A percentile compares a stretch with the other conserved stretches of the same genome.
Evolutionary conservation across 1,284 basidiomycete genomes (phyloP).

Genomic region (Butyriboletus appendiculatus): DNA sequence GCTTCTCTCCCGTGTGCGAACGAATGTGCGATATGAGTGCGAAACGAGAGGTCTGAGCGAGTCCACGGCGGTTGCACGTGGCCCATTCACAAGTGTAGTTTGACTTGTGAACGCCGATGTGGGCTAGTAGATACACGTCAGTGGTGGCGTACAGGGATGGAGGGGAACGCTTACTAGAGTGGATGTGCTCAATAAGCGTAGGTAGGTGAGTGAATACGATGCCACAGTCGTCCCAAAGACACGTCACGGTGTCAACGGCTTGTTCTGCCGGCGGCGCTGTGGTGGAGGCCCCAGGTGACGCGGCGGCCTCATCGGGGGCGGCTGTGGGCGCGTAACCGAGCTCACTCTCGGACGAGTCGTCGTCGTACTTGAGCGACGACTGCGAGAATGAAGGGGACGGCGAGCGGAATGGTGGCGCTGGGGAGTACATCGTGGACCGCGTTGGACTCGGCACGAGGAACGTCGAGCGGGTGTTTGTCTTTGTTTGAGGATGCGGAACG

Average conservation of each 20-base stretch:
- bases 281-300: conserved; percentile 32
- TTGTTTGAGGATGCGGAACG: conserved; percentile 14
- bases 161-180: conserved; percentile 56
- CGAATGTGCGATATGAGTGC: conserved; percentile 86
- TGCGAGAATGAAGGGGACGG: conserved; percentile 35
- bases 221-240: conserved; percentile 81
- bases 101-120: conserved; percentile 85
- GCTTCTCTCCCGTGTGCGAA: conserved; percentile 92
- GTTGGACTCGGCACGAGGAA: neutral
- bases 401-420: conserved; percentile 28
- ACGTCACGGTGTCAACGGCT: conserved; percentile 54
- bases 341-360: conserved; percentile 30
- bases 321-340: conserved; percentile 1
- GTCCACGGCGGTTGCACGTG: conserved; percentile 75
- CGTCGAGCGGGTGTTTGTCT: conserved; percentile 19
- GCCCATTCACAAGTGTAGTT: conserved; percentile 90
- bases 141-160: neutral
- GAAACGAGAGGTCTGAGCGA: conserved; percentile 84
- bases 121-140: conserved; percentile 45
- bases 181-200: conserved; percentile 77
- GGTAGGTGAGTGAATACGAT: conserved; percentile 67
- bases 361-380: conserved; percentile 28
- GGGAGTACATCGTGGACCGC: conserved; percentile 28
- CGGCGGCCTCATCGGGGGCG: conserved; percentile 16
- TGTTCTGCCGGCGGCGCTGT: conserved; percentile 14